Evolutionary conservation across 176 grass and related monocot species (phyloP), one percentile per base, ranked within the genome.

Genomic region (Pontederia paniculata): DNA sequence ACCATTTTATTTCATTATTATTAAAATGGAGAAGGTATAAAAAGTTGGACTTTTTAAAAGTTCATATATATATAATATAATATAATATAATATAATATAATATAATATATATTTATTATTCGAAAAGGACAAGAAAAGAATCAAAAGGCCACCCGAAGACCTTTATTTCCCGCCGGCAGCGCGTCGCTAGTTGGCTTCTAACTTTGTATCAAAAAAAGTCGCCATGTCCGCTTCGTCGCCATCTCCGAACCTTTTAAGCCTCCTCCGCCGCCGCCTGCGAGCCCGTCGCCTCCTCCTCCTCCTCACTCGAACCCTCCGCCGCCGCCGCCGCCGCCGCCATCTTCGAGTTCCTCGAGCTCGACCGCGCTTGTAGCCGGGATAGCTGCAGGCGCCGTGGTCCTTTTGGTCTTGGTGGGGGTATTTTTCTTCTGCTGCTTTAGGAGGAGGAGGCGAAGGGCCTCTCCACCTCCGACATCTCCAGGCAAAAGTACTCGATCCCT

Each of bases 341-440:
- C 64, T 0, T 28, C 52, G 0, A 50, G 60, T 0, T 44, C 68
- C 0, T 45, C 72, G 21, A 25, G 67, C 14, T 50, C 60, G 1
- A 12, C 9, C 20, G 46, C 16, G 22, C 17, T 31, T 45, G 11
- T 44, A 45, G 71, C 60, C 14, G 85, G 82, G 14, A 66, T 76
- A 49, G 66, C 79, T 42, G 79, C 73, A 2, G 82, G 21, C 0
- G 57, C 58, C 0, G 82, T 83, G 9, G 31, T 78, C 11, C 17
- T 21, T 21, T 7, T 78, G 17, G 45, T 79, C 4, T 68, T 95
- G 28, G 28, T 65, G 0, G 85, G 50, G 50, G 22, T 71, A 0
- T 68, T 75, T 13, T 37, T 82, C 9, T 77, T 73, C 64, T 76
- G 55, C 72, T 54, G 63, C 51, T 18, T 17, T 0, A 49, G 17